A percentile compares a stretch with the other conserved stretches of the same genome.
These are phyloP conservation scores for Aspergillus fructus DNA, from an alignment of 2,329 filamentous ascomycete species.

Conservation along the genomic window DNA sequence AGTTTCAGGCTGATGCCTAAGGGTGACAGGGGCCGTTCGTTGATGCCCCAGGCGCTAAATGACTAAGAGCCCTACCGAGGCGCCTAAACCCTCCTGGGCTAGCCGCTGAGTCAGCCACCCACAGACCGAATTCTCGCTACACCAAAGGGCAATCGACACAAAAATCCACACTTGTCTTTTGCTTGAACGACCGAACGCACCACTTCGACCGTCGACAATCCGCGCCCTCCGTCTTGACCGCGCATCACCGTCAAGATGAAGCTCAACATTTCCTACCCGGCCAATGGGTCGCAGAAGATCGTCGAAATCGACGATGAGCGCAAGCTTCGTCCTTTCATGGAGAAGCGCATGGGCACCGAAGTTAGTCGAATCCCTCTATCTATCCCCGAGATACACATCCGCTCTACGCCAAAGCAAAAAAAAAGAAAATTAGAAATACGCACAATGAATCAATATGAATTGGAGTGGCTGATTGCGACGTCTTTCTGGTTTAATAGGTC, in stretches of 20 bases:
- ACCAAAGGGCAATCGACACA: constrained; percentile 41
- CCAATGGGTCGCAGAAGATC: constrained; percentile 99
- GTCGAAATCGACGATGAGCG: constrained; percentile 99
- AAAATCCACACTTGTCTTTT: constrained; percentile 27
- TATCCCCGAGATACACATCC: constrained; percentile 14
- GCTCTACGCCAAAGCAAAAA: constrained; percentile 8
- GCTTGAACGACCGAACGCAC: constrained; percentile 32
- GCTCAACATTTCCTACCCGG: constrained; percentile 83
- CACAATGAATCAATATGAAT: constrained; percentile 14
- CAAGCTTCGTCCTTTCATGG: constrained; percentile 98
- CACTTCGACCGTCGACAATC: constrained; percentile 42
- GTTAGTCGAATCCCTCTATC: constrained; percentile 35
- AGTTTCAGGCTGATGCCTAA: background rate
- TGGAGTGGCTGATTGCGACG: constrained; percentile 33
- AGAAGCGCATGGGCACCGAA: constrained; percentile 77
- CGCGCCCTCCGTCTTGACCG: constrained; percentile 49
- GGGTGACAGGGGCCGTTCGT: background rate
- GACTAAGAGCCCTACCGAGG: constrained; percentile 28
- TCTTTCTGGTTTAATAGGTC: constrained; percentile 57
- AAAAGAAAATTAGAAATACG: background rate
- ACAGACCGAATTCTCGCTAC: constrained; percentile 42
- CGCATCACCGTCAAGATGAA: constrained; percentile 65
- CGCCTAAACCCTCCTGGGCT: constrained; percentile 22
- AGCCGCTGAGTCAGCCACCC: constrained; percentile 38
- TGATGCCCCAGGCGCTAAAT: constrained; percentile 10